Conservation (phyloP, 2,329 filamentous ascomycete genomes). For the Ophiognomonia clavigignenti-juglandacearum region DNA sequence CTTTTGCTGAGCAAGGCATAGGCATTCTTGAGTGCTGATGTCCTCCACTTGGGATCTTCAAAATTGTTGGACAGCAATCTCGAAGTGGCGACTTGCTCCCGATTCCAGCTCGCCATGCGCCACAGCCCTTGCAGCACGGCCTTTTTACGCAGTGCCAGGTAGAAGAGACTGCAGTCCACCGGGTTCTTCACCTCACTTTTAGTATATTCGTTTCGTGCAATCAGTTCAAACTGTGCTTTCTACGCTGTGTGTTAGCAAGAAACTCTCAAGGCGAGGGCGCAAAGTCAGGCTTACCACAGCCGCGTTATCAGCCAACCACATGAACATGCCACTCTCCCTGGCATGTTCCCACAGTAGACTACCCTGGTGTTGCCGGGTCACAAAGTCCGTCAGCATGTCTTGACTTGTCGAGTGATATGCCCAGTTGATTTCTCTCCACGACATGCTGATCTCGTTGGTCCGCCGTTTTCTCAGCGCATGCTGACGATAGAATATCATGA, state of each 20-base stretch:
- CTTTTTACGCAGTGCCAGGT: slow-evolving; percentile 88
- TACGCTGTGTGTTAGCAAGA: slow-evolving; percentile 27
- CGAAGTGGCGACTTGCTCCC: slow-evolving; percentile 76
- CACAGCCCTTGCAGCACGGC: slow-evolving; percentile 84
- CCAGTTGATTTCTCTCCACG: slow-evolving; percentile 78
- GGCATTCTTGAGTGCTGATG: slow-evolving; percentile 88
- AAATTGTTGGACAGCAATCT: slow-evolving; percentile 88
- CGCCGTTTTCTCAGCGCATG: slow-evolving; percentile 66
- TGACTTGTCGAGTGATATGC: slow-evolving; percentile 82
- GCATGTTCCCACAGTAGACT: slow-evolving; percentile 82
- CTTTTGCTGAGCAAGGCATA: slow-evolving; percentile 90
- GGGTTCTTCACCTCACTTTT: slow-evolving; percentile 84
- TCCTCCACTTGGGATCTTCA: slow-evolving; percentile 78
- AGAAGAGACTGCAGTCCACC: slow-evolving; percentile 85
- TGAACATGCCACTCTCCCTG: slow-evolving; percentile 82
- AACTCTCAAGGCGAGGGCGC: background rate
- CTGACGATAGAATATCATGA: slow-evolving; percentile 82
- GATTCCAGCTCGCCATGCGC: slow-evolving; percentile 89
- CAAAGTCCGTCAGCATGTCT: slow-evolving; percentile 82
- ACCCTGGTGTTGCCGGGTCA: slow-evolving; percentile 73
- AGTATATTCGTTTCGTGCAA: slow-evolving; percentile 91
- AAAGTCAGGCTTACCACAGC: slow-evolving; percentile 59
- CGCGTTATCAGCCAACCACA: slow-evolving; percentile 80
- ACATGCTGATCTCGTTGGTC: slow-evolving; percentile 61
- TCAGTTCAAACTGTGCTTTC: slow-evolving; percentile 77